Evolutionary conservation across 1,139 yeast species (phyloP), one percentile per base, ranked within the genome.

Genomic region (Pichia sp.): DNA sequence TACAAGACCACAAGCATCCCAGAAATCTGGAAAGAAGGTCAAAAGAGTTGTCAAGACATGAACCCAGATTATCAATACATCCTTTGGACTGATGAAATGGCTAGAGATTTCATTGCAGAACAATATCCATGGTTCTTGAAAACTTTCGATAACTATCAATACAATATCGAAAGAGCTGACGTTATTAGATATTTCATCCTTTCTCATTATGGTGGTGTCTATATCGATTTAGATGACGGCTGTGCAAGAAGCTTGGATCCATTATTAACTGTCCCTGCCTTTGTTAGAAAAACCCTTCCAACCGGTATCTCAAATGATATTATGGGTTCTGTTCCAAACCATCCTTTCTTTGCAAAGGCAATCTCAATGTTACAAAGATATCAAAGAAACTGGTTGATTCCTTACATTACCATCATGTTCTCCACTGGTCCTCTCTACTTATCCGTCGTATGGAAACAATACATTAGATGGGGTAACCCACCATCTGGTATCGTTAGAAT

Each of bases 241-340:
- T 89, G 96, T 66, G 77, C 78, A 54, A 72, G 90, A 51, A 75
- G 75, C 51, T 71, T 90, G 55, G 96, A 90, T 63, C 94, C 96
- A 0, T 69, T 91, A 51, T 74, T 90, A 52, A 76, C 86, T 1
- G 86, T 79, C 8, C 90, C 96, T 0, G 95, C 96, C 1, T 88
- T 88, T 71, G 88, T 86, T 22, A 75, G 97, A 53, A 87, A 87
- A 63, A 90, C 98, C 1, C 70, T 79, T 8, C 98, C 98, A 30
- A 85, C 96, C 0, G 98, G 97, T 46, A 82, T 90, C 44, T 87
- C 96, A 15, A 90, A 90, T 66, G 96, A 90, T 65, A 90, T 90
- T 20, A 86, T 90, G 96, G 96, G 96, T 12, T 71, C 94, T 3
- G 81, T 85, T 14, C 96, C 96, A 30, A 72, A 75, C 46, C 98